A percentile compares a stretch with the other conserved stretches of the same genome.
Evolutionary conservation across 2,329 filamentous ascomycete species (phyloP).

Genomic region (Dissoconium aciculare): DNA sequence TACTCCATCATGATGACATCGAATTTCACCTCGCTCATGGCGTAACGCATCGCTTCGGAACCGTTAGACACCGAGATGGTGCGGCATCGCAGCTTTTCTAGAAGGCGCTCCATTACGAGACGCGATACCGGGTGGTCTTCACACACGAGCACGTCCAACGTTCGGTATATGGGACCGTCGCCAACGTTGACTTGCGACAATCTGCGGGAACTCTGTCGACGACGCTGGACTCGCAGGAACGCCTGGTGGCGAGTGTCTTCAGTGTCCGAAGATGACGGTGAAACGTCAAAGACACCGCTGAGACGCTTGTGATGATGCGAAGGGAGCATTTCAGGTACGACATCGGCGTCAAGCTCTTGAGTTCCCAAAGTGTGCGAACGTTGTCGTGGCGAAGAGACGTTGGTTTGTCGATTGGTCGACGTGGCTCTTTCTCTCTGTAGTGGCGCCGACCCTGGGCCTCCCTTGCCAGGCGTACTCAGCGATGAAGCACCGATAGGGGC

Average conservation of each 20-base stretch:
- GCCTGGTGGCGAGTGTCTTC: slow-evolving; percentile 87
- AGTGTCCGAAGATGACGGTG: slow-evolving; percentile 92
- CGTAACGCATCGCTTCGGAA: slow-evolving; percentile 80
- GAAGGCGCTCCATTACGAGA: slow-evolving; percentile 95
- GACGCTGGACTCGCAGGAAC: slow-evolving; percentile 76
- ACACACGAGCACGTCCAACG: slow-evolving; percentile 86
- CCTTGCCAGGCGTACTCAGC: slow-evolving; percentile 35
- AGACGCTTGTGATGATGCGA: slow-evolving; percentile 67
- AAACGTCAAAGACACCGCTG: slow-evolving; percentile 91
- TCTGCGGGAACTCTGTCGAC: slow-evolving; percentile 87
- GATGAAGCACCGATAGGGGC: slow-evolving; percentile 39
- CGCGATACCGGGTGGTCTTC: slow-evolving; percentile 95
- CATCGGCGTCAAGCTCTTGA: slow-evolving; percentile 53
- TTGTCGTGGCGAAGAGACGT: slow-evolving; percentile 44
- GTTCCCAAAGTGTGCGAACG: slow-evolving; percentile 88
- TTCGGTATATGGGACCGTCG: slow-evolving; percentile 74
- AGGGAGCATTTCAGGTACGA: slow-evolving; percentile 47
- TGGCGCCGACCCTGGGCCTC: slow-evolving; percentile 34
- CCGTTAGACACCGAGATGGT: slow-evolving; percentile 86
- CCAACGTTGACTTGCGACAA: slow-evolving; percentile 80
- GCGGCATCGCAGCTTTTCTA: slow-evolving; percentile 88
- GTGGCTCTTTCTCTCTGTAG: slow-evolving; percentile 29
- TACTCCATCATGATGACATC: slow-evolving; percentile 98
- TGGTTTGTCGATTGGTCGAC: slow-evolving; percentile 19
- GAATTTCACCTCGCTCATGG: slow-evolving; percentile 94